Base-by-base conservation (phyloP, 352 stramenopile genomes). In the Phytophthora nicotianae region DNA sequence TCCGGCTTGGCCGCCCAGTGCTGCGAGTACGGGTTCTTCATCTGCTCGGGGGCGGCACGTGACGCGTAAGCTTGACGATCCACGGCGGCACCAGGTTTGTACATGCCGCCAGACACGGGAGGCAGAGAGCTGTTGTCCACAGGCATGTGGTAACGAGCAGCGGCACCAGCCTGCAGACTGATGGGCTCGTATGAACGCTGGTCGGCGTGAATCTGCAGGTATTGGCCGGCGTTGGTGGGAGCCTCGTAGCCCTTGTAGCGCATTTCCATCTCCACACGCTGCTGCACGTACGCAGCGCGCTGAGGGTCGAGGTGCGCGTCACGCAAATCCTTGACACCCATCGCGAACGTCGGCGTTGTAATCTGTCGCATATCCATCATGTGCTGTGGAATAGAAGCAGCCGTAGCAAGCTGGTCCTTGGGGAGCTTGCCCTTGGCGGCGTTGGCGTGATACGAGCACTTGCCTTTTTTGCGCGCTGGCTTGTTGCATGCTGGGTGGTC, bases 361-460 rank as follows among this genome's bases (percentile, higher is more conserved):
- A 91, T 87, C 70, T 91, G 82, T 48, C 83, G 81, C 81, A 91
- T 93, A 54, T 91, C 81, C 81, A 91, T 93, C 68, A 93, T 91
- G 64, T 77, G 70, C 50, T 82, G 75, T 26, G 80, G 79, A 29
- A 77, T 50, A 3, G 68, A 72, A 17, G 42, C 58, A 10, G 50
- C 58, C 9, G 57, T 55, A 5, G 60, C 50, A 0, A 79, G 50
- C 19, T 77, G 60, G 45, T 89, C 78, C 65, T 90, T 90, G 0
- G 75, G 61, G 2, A 74, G 40, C 62, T 92, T 92, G 41, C 69
- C 70, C 77, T 92, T 92, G 60, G 78, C 74, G 24, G 79, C 81
- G 23, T 92, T 92, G 3, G 81, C 83, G 56, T 97, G 89, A 65
- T 88, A 85, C 29, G 87, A 95, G 73, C 89, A 97, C 65, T 93